These are phyloP conservation scores for Talaromyces sp. DNA, from an alignment of 2,329 filamentous ascomycete species.

Conservation along the genomic window DNA sequence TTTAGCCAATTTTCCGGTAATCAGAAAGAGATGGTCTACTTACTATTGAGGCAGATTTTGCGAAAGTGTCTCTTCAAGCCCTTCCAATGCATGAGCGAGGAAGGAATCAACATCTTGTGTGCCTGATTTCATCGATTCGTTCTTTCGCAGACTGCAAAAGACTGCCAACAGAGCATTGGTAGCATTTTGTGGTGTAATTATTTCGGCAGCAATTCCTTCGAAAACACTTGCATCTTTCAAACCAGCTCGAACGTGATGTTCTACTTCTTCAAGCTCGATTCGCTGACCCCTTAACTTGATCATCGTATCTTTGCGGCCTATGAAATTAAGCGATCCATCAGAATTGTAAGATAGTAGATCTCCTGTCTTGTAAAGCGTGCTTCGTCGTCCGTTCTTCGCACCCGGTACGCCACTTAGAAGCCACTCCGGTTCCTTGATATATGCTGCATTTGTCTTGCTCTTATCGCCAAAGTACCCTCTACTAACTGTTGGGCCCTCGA, in stretches of 20 bases:
- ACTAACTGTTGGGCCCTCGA: constrained; percentile 37
- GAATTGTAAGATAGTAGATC: constrained; percentile 31
- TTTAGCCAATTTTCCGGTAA: background rate
- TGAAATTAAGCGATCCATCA: constrained; percentile 28
- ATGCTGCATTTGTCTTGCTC: constrained; percentile 24
- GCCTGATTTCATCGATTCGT: background rate
- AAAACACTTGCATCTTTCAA: background rate
- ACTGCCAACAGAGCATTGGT: constrained; percentile 5
- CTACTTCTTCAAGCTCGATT: constrained; percentile 33
- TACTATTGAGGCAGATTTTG: constrained; percentile 6
- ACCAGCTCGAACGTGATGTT: constrained; percentile 20
- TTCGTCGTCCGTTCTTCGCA: background rate
- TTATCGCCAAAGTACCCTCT: constrained; percentile 29
- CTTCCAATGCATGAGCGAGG: constrained; percentile 14
- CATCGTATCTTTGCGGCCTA: constrained; percentile 33
- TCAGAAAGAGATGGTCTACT: background rate
- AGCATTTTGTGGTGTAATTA: constrained; percentile 1
- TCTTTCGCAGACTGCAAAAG: background rate
- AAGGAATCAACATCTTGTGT: too few species aligned
- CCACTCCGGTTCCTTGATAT: constrained; percentile 21
- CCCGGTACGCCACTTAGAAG: background rate
- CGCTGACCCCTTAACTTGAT: constrained; percentile 36
- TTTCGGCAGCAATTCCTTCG: constrained; percentile 6
- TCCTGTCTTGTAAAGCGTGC: constrained; percentile 33
- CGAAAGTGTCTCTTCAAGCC: background rate